Evolutionary conservation across 2,329 filamentous ascomycete genomes (phyloP).

Genomic region (Colletotrichum limetticola): DNA sequence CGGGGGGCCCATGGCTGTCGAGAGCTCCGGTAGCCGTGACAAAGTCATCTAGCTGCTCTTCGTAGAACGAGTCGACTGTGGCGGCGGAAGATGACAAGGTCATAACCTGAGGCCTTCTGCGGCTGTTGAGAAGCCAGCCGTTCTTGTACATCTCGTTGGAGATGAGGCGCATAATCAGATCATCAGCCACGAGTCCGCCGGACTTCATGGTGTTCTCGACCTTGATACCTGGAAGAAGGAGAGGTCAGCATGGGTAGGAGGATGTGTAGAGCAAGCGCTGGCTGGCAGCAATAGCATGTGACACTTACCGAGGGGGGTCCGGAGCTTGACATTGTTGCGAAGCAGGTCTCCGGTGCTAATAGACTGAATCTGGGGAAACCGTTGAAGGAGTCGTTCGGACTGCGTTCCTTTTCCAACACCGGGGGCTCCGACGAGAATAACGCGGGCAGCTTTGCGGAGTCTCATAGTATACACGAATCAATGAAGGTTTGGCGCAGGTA

Average conservation of each 20-base stretch:
- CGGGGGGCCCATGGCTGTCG: slow-evolving; percentile 50
- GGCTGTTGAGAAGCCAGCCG: slow-evolving; percentile 75
- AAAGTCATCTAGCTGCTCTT: slow-evolving; percentile 47
- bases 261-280: not conserved
- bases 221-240: slow-evolving; percentile 75
- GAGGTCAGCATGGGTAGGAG: slow-evolving; percentile 3
- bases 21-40: slow-evolving; percentile 53
- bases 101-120: slow-evolving; percentile 59
- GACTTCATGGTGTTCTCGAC: slow-evolving; percentile 89
- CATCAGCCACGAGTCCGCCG: slow-evolving; percentile 90
- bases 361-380: slow-evolving; percentile 88
- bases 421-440: slow-evolving; percentile 96
- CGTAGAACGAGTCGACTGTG: slow-evolving; percentile 48
- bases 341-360: slow-evolving; percentile 95
- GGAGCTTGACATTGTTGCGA: slow-evolving; percentile 89
- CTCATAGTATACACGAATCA: slow-evolving; percentile 57
- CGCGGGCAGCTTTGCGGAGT: slow-evolving; percentile 83
- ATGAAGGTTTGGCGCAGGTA: slow-evolving; percentile 16
- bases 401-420: slow-evolving; percentile 98
- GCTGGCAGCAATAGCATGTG: not conserved
- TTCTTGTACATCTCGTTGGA: slow-evolving; percentile 86
- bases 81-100: slow-evolving; percentile 58
- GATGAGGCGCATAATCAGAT: slow-evolving; percentile 91
- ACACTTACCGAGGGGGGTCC: slow-evolving; percentile 81
- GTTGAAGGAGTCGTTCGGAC: slow-evolving; percentile 85